These are phyloP conservation scores for Uronychia binucleata DNA, from an alignment of 73 alveolate species.

Conservation along the genomic window DNA sequence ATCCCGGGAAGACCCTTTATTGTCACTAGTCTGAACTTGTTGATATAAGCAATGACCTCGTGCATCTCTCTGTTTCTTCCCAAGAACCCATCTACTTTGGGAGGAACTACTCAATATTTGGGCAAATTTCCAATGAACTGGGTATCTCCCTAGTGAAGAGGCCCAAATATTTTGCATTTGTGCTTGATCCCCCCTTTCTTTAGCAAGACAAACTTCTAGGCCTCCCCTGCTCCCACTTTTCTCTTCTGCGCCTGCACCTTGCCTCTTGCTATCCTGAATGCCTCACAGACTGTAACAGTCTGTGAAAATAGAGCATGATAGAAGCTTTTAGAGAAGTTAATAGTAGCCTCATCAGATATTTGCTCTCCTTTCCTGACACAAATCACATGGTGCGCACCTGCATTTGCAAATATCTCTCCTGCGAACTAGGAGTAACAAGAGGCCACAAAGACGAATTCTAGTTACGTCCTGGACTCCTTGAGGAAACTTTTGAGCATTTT, in stretches of 20 bases:
- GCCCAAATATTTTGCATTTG: constrained; percentile 53
- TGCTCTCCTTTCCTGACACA: constrained; percentile 41
- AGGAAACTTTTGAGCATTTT: constrained; percentile 34
- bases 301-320: constrained; percentile 59
- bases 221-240: constrained; percentile 26
- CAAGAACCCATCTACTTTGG: constrained; percentile 60
- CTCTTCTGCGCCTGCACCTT: constrained; percentile 28
- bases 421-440: constrained; percentile 63
- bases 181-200: constrained; percentile 26
- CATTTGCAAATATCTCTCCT: constrained; percentile 63
- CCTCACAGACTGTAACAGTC: constrained; percentile 52
- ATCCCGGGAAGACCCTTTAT: constrained; percentile 67
- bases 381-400: constrained; percentile 75
- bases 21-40: constrained; percentile 40
- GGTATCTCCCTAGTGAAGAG: constrained; percentile 30
- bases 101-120: constrained; percentile 10
- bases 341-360: constrained; percentile 61
- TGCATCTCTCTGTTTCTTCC: constrained; percentile 65
- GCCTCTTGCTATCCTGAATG: constrained; percentile 53
- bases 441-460: constrained; percentile 69
- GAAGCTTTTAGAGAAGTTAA: constrained; percentile 45
- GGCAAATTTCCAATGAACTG: constrained; percentile 33
- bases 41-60: constrained; percentile 10
- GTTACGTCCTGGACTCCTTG: constrained; percentile 29
- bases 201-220: not conserved